These are phyloP conservation scores for Forsythia suspensa DNA, from an alignment of 257 asterid species.

Conservation along the genomic window DNA sequence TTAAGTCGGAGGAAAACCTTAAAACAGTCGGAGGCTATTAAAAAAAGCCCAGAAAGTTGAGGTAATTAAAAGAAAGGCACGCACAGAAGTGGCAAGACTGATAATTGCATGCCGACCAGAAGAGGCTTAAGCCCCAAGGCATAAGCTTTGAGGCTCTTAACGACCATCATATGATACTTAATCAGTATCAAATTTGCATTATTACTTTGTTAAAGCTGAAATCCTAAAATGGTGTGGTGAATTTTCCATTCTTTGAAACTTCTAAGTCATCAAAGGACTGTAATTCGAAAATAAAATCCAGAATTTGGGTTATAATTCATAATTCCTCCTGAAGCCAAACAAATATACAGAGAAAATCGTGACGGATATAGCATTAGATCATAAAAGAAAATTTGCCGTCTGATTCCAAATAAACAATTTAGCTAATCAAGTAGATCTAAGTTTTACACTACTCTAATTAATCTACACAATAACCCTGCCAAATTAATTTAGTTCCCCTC, in stretches of 20 bases:
- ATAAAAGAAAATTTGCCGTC: constrained; percentile 2
- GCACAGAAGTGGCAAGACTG: not conserved
- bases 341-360: not conserved
- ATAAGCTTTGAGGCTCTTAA: not conserved
- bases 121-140: not conserved
- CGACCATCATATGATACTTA: not conserved
- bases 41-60: not conserved
- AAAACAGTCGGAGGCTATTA: not conserved
- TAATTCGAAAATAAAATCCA: not conserved
- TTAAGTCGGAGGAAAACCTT: not conserved
- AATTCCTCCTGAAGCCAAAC: not conserved
- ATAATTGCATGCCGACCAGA: not conserved
- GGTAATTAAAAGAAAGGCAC: not conserved
- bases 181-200: constrained; percentile 4
- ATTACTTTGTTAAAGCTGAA: not conserved
- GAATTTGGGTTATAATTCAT: not conserved
- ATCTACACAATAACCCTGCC: not conserved
- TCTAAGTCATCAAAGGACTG: not conserved
- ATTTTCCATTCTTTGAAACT: not conserved
- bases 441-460: constrained; percentile 8
- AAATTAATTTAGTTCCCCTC: not conserved
- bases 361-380: not conserved
- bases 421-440: constrained; percentile 37
- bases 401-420: constrained; percentile 4
- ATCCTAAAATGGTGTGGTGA: not conserved